Evolutionary conservation across 2,329 filamentous ascomycete genomes (phyloP), one percentile per base, ranked within the genome.

Genomic region (Leptographium wingfieldii): DNA sequence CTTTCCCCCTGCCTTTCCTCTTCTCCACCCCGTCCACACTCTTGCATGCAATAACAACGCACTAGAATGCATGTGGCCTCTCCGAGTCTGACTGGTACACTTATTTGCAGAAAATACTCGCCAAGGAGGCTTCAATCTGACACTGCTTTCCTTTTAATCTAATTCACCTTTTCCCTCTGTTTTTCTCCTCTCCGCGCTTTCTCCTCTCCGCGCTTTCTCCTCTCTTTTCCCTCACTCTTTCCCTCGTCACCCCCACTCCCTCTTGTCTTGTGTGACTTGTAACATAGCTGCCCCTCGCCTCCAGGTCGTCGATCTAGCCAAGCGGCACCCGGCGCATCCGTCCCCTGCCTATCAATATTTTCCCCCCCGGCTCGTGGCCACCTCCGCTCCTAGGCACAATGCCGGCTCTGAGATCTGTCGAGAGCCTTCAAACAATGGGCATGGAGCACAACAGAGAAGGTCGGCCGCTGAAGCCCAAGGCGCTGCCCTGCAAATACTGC

Each of bases 401-500:
- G 80, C 73, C 81, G 66, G 76, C 79, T 57, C 71, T 79, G 63
- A 77, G 78, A 67, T 76, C 79, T 64, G 75, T 81, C 68, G 79
- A 82, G 69, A 75, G 16, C 14, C 25, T 73, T 53, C 70, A 74
- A 62, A 67, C 69, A 56, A 68, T 71, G 63, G 69, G 65, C 61
- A 68, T 66, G 69, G 75, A 77, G 52, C 79, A 81, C 64, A 74
- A 73, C 63, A 74, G 73, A 60, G 80, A 83, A 66, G 71, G 71
- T 67, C 77, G 78, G 66, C 77, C 80, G 65, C 79, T 81, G 69
- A 83, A 84, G 66, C 81, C 81, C 65, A 83, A 84, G 72, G 81
- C 79, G 56, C 70, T 84, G 62, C 81, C 81, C 60, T 85, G 82
- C 75, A 80, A 80, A 67, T 84, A 82, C 67, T 85, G 82, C 70